Percentiles rank a stretch among this genome's conserved stretches.
These are phyloP conservation scores for Colletotrichum sp. DNA, from an alignment of 2,329 filamentous ascomycete species.

Conservation along the genomic window DNA sequence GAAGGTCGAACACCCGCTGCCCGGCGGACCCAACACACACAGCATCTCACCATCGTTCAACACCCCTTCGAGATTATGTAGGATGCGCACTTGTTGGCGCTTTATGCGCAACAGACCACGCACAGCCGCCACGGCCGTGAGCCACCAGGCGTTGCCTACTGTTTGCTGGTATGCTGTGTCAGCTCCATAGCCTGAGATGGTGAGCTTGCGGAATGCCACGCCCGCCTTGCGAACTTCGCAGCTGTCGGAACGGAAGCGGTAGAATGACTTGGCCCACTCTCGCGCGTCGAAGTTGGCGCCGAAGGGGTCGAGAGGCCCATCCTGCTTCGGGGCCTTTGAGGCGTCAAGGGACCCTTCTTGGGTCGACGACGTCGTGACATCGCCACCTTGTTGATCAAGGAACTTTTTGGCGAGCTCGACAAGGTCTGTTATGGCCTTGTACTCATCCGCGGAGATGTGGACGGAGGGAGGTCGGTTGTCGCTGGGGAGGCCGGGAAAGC, in stretches of 20 bases:
- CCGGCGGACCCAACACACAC: conserved; percentile 60
- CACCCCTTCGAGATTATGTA: conserved; percentile 55
- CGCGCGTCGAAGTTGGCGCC: conserved; percentile 54
- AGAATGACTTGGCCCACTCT: conserved; percentile 36
- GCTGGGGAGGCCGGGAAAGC: not conserved
- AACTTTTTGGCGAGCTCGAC: conserved; percentile 9
- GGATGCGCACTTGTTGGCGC: conserved; percentile 47
- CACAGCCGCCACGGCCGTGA: conserved; percentile 26
- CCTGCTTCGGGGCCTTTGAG: not conserved
- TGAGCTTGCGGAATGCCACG: conserved; percentile 51
- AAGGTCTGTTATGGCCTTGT: conserved; percentile 15
- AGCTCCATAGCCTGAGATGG: conserved; percentile 29
- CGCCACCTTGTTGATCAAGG: not conserved
- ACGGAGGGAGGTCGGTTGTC: not conserved
- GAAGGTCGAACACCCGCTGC: conserved; percentile 69
- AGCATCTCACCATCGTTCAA: conserved; percentile 61
- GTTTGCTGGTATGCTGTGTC: conserved; percentile 12
- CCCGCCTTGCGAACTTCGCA: conserved; percentile 33
- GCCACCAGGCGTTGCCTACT: conserved; percentile 24
- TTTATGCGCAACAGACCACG: conserved; percentile 10
- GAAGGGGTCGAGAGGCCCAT: conserved; percentile 47
- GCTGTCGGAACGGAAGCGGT: conserved; percentile 27
- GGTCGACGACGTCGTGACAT: not conserved
- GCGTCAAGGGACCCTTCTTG: not conserved
- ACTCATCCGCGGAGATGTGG: conserved; percentile 13